Conservation (phyloP, 2,329 filamentous ascomycete genomes). For the Torrubiellomyces zombiae region DNA sequence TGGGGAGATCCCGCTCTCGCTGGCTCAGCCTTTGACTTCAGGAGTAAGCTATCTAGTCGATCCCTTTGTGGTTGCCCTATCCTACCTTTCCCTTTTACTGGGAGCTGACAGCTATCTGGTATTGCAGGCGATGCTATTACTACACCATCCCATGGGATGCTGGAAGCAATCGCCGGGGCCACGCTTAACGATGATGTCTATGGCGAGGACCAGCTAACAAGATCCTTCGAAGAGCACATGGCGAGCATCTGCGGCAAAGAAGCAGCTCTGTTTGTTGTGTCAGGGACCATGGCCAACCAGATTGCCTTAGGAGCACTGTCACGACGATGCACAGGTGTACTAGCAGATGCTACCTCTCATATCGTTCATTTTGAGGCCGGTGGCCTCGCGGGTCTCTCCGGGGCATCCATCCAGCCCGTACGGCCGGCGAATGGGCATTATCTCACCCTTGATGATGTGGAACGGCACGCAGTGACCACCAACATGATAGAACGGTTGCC, state of each 20-base stretch:
- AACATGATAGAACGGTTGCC: constrained; percentile 64
- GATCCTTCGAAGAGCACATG: background rate
- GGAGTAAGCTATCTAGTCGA: too few relatives aligned
- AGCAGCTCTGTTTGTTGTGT: constrained; percentile 62
- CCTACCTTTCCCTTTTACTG: too few relatives aligned
- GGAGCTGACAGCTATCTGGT: too few relatives aligned
- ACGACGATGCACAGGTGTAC: constrained; percentile 61
- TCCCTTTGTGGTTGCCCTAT: too few relatives aligned
- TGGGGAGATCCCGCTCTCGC: too few relatives aligned
- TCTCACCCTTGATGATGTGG: constrained; percentile 60
- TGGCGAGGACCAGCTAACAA: constrained; percentile 2
- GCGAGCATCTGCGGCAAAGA: constrained; percentile 44
- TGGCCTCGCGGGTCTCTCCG: constrained; percentile 26
- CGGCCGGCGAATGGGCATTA: constrained; percentile 53
- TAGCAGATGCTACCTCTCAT: constrained; percentile 64
- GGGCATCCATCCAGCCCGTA: constrained; percentile 51
- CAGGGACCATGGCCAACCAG: constrained; percentile 90
- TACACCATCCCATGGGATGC: constrained; percentile 3
- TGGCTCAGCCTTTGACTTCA: too few relatives aligned
- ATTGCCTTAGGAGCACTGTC: constrained; percentile 60
- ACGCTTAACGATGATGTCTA: constrained; percentile 4
- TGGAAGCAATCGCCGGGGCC: constrained; percentile 3
- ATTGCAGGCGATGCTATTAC: constrained; percentile 4
- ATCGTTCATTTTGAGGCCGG: constrained; percentile 52
- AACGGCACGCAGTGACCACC: constrained; percentile 43